Conservation (phyloP, 805 yeast genomes). For the Komagataella kurtzmanii region DNA sequence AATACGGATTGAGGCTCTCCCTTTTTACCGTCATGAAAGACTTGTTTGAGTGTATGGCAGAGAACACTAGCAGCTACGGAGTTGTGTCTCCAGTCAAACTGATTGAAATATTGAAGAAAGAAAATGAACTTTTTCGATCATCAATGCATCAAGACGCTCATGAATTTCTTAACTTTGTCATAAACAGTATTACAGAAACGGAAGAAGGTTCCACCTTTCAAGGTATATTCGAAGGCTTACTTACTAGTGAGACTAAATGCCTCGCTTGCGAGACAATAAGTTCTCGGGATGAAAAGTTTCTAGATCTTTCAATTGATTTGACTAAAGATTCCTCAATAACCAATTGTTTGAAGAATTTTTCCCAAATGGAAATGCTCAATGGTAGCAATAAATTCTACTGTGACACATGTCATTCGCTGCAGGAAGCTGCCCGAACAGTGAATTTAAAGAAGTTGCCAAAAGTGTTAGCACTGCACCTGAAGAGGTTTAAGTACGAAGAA, state of each 20-base stretch:
- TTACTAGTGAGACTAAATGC: slow-evolving; percentile 84
- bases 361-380: slow-evolving; percentile 72
- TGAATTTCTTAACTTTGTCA: slow-evolving; percentile 79
- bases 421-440: slow-evolving; percentile 88
- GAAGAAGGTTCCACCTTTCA: slow-evolving; percentile 24
- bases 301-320: slow-evolving; percentile 79
- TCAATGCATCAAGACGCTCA: slow-evolving; percentile 98
- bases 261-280: slow-evolving; percentile 77
- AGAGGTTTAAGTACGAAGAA: slow-evolving; percentile 87
- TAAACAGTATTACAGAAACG: slow-evolving; percentile 49
- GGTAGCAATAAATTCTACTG: slow-evolving; percentile 89
- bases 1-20: slow-evolving; percentile 34
- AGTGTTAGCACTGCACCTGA: slow-evolving; percentile 70
- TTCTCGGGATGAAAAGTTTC: slow-evolving; percentile 70
- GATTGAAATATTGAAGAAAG: slow-evolving; percentile 63
- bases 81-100: slow-evolving; percentile 74
- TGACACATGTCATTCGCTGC: slow-evolving; percentile 78
- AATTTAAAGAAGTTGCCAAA: slow-evolving; percentile 68
- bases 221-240: slow-evolving; percentile 67
- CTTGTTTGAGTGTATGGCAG: slow-evolving; percentile 71
- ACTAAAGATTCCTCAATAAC: slow-evolving; percentile 63
- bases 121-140: slow-evolving; percentile 75
- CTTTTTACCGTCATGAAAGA: slow-evolving; percentile 67
- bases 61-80: slow-evolving; percentile 56
- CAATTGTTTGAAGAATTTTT: slow-evolving; percentile 70